Percentiles rank a stretch among this genome's conserved stretches.
These are phyloP conservation scores for Houttuynia cordata DNA, from an alignment of 164 flowering plant genomes.

Conservation along the genomic window DNA sequence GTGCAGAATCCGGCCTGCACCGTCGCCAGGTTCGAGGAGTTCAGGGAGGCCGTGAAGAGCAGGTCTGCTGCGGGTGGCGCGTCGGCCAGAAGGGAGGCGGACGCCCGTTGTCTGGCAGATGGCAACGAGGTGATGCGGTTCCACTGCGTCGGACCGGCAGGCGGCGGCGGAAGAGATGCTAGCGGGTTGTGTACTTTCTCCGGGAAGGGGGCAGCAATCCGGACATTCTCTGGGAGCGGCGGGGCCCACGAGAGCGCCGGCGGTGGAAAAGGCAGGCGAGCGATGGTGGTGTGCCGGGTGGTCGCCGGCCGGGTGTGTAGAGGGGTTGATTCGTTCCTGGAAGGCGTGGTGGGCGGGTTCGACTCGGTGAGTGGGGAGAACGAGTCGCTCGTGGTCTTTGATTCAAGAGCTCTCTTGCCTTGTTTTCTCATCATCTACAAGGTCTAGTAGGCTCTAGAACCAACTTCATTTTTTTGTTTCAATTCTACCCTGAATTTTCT, in stretches of 20 bases:
- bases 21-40: conserved; percentile 78
- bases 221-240: conserved; percentile 74
- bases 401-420: conserved; percentile 83
- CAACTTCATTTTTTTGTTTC: background rate
- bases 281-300: conserved; percentile 93
- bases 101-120: conserved; percentile 76
- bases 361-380: conserved; percentile 76
- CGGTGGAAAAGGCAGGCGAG: conserved; percentile 66
- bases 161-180: conserved; percentile 10
- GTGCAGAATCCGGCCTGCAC: conserved; percentile 51
- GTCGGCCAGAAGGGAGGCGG: conserved; percentile 20
- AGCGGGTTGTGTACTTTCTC: conserved; percentile 38
- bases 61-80: conserved; percentile 24
- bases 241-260: conserved; percentile 75
- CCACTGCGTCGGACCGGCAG: conserved; percentile 55
- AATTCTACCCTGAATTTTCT: background rate
- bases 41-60: conserved; percentile 52
- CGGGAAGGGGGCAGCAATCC: conserved; percentile 41
- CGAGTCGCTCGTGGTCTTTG: conserved; percentile 78
- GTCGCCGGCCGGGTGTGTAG: conserved; percentile 80
- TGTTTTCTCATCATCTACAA: conserved; percentile 87
- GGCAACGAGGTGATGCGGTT: conserved; percentile 97
- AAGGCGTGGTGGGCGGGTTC: conserved; percentile 27
- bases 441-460: conserved; percentile 22
- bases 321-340: conserved; percentile 33